phyloP scores from a whole-genome alignment of 139 green algal genomes.

The Axilococcus clingmanii region DNA sequence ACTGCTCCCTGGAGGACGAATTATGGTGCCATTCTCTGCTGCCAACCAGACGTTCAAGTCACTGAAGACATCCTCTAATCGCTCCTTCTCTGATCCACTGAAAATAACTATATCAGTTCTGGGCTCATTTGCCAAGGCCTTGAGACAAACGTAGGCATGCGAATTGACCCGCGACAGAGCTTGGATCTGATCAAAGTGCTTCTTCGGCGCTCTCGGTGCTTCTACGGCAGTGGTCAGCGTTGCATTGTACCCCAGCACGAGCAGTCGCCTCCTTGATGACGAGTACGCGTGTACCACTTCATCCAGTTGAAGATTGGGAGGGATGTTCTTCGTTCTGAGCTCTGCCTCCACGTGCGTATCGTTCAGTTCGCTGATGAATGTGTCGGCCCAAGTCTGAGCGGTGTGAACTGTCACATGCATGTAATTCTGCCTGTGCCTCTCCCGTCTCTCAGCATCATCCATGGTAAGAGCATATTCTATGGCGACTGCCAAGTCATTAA shows the following conservation, averaged over 20 bases:
- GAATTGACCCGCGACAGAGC: conserved; percentile 38
- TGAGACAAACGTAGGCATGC: conserved; percentile 30
- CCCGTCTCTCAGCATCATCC: conserved; percentile 68
- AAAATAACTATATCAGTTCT: conserved; percentile 70
- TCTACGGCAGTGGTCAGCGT: conserved; percentile 84
- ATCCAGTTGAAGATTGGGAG: conserved; percentile 51
- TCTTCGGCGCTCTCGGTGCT: conserved; percentile 55
- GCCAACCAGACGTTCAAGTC: conserved; percentile 81
- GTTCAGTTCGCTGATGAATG: conserved; percentile 96
- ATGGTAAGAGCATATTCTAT: conserved; percentile 85
- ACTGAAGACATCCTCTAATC: conserved; percentile 78
- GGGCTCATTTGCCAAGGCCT: conserved; percentile 39
- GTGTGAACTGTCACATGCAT: conserved; percentile 87
- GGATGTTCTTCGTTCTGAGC: conserved; percentile 75
- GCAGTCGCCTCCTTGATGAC: conserved; percentile 37
- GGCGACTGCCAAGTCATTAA: conserved; percentile 79
- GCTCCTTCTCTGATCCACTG: conserved; percentile 49
- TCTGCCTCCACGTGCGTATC: conserved; percentile 97
- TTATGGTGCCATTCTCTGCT: conserved; percentile 93
- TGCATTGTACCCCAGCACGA: conserved; percentile 95
- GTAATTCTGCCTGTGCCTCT: conserved; percentile 93
- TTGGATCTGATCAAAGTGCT: conserved; percentile 63
- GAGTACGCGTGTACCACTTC: conserved; percentile 44
- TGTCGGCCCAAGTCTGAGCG: conserved; percentile 91
- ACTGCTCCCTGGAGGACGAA: conserved; percentile 45